Conservation (phyloP, 306 rosid genomes). For the Mimosa pudica region DNA sequence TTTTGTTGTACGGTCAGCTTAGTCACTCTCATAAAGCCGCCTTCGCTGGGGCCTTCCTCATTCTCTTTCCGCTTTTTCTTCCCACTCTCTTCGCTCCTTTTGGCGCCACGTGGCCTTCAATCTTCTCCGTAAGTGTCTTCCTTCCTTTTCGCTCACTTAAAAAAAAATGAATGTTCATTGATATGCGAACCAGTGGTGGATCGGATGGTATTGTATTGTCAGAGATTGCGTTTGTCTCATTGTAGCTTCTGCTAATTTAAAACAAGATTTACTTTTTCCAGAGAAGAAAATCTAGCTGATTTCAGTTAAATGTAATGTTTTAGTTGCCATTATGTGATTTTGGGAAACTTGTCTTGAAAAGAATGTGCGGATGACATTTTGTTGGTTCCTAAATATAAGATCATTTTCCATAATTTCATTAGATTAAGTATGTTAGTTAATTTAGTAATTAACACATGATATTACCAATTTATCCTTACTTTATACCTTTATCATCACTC, state of each 20-base stretch:
- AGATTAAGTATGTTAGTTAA: too few relatives aligned
- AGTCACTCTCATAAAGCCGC: conserved; percentile 54
- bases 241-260: not conserved
- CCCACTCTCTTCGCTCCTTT: conserved; percentile 73
- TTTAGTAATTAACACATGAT: too few relatives aligned
- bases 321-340: not conserved
- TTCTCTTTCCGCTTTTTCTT: conserved; percentile 62
- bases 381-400: too few relatives aligned
- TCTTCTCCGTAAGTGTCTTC: conserved; percentile 58
- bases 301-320: not conserved
- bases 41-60: conserved; percentile 58
- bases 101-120: conserved; percentile 77
- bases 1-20: conserved; percentile 29
- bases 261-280: not conserved
- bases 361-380: not conserved
- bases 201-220: not conserved
- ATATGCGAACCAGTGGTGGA: conserved; percentile 9
- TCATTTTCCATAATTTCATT: too few relatives aligned
- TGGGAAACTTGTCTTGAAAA: not conserved
- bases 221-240: conserved; percentile 12
- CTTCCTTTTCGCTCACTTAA: not conserved
- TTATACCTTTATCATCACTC: too few relatives aligned
- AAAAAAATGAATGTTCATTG: not conserved
- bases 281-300: not conserved
- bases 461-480: too few relatives aligned